Conservation (phyloP, 176 grass and related monocot genomes). For the Oryza punctata region DNA sequence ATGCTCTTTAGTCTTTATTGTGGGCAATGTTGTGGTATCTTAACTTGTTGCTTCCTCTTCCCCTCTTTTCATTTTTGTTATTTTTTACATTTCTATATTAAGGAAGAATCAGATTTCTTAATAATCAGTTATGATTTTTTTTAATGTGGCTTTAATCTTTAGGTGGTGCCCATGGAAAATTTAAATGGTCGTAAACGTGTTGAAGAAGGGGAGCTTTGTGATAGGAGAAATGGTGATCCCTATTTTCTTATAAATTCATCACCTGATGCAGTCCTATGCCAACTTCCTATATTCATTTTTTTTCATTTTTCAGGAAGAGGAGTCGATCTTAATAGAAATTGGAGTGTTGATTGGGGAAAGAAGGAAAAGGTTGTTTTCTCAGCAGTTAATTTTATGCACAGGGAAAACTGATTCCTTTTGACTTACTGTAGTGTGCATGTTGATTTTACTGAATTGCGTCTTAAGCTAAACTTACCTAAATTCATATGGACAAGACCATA, state of each 20-base stretch:
- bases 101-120: neutral
- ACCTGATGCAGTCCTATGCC: neutral
- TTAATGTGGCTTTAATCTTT: constrained; percentile 20
- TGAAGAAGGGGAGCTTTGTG: constrained; percentile 86
- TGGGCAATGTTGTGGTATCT: neutral
- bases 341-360: constrained; percentile 98
- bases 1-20: neutral
- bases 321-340: constrained; percentile 98
- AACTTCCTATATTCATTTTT: neutral
- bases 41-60: neutral
- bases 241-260: constrained; percentile 19
- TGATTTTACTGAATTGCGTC: constrained; percentile 1
- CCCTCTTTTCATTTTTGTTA: constrained; percentile 1
- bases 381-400: neutral
- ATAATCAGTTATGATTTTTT: neutral
- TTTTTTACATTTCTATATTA: neutral
- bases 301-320: constrained; percentile 76
- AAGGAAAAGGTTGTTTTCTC: constrained; percentile 82
- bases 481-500: neutral
- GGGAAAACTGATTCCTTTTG: constrained; percentile 4
- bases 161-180: constrained; percentile 99
- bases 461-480: constrained; percentile 3
- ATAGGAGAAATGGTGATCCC: constrained; percentile 92
- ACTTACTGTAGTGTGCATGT: neutral
- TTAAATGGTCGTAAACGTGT: constrained; percentile 85